Evolutionary conservation across 2,329 filamentous ascomycete species (phyloP).

Genomic region (Xylariomycetidae sp.): DNA sequence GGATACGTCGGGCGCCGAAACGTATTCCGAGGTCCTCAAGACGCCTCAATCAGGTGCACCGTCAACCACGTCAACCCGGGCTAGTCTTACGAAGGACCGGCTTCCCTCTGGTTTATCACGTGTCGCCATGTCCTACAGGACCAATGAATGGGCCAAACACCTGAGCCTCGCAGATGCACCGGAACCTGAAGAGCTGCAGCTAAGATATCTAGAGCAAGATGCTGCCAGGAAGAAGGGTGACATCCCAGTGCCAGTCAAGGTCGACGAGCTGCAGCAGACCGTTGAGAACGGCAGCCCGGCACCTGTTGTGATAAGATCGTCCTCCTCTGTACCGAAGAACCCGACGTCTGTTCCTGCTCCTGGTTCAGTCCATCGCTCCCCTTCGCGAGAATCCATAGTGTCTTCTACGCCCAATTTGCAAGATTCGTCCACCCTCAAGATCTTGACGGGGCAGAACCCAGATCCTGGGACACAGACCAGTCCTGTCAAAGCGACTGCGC

Average conservation of each 20-base stretch:
- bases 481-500: conserved; percentile 10
- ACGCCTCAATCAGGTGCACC: conserved; percentile 31
- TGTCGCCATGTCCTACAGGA: conserved; percentile 77
- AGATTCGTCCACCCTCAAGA: conserved; percentile 2
- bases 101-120: conserved; percentile 70
- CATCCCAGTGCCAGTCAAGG: conserved; percentile 53
- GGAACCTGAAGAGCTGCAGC: conserved; percentile 55
- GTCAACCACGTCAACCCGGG: conserved; percentile 25
- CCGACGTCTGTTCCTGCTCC: conserved; percentile 9
- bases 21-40: conserved; percentile 14
- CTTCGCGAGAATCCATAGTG: conserved; percentile 7
- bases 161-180: conserved; percentile 72
- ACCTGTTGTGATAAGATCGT: conserved; percentile 27
- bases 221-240: conserved; percentile 38
- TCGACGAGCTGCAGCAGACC: conserved; percentile 63
- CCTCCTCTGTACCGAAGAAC: conserved; percentile 22
- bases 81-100: conserved; percentile 50
- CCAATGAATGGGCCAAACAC: conserved; percentile 96
- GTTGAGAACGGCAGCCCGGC: conserved; percentile 45
- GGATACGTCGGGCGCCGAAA: conserved; percentile 12
- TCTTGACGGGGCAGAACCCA: conserved; percentile 2
- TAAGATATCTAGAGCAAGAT: conserved; percentile 33
- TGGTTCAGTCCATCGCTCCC: conserved; percentile 4
- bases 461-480: conserved; percentile 5
- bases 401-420: conserved; percentile 1